A percentile compares a stretch with the other conserved stretches of the same genome.
These are phyloP conservation scores for Anacardium occidentale DNA, from an alignment of 345 rosid genomes.

Conservation along the genomic window DNA sequence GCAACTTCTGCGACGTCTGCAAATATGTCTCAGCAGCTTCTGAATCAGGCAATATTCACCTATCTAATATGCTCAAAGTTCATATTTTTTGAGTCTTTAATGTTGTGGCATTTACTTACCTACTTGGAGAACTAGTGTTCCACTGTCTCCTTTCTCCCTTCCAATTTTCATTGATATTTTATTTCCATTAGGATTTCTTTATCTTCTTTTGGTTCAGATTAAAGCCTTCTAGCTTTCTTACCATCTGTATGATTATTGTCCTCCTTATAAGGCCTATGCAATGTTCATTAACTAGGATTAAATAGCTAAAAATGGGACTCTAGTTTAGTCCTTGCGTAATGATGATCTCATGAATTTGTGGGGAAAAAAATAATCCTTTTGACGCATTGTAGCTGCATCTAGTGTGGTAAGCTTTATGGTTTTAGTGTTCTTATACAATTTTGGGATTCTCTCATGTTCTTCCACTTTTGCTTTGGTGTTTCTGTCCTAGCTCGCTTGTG, in stretches of 20 bases:
- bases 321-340: not conserved
- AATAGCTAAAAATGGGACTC: not conserved
- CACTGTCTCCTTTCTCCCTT: too few species aligned
- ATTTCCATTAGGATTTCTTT: not conserved
- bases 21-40: constrained; percentile 69
- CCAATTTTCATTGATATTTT: not conserved
- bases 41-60: constrained; percentile 64
- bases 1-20: constrained; percentile 80
- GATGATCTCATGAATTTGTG: not conserved
- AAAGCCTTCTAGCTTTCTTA: constrained; percentile 4
- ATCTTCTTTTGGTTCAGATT: not conserved
- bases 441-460: not conserved
- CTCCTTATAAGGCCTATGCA: constrained; percentile 2
- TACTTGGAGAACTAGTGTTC: not conserved
- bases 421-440: not conserved
- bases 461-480: not conserved
- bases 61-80: constrained; percentile 21
- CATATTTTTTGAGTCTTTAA: constrained; percentile 8
- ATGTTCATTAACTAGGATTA: constrained; percentile 5
- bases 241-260: not conserved
- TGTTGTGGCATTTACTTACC: not conserved
- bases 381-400: not conserved
- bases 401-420: not conserved
- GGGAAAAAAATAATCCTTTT: not conserved
- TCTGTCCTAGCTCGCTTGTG: not conserved